These are phyloP conservation scores for Purpureocillium takamizusanense DNA, from an alignment of 2,329 filamentous ascomycete genomes.

Conservation along the genomic window DNA sequence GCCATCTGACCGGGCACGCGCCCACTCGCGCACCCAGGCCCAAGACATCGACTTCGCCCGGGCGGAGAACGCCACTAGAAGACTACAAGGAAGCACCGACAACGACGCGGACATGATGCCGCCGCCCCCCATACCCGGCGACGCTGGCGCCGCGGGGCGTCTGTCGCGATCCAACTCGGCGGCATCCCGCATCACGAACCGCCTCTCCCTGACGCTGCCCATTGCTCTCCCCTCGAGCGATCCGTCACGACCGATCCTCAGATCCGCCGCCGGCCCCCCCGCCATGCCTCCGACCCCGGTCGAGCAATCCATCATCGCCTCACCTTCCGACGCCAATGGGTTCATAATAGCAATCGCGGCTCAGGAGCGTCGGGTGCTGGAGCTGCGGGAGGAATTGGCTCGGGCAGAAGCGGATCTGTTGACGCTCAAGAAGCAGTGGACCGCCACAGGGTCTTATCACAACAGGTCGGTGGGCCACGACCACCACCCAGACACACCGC, in stretches of 20 bases:
- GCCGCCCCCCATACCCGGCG: constrained; percentile 26
- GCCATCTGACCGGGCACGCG: constrained; percentile 2
- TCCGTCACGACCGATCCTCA: constrained; percentile 42
- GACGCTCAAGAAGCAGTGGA: constrained; percentile 76
- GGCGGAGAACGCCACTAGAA: constrained; percentile 1
- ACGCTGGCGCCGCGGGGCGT: constrained; percentile 31
- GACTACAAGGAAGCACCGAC: neutral
- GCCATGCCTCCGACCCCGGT: constrained; percentile 43
- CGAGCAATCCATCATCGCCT: constrained; percentile 31
- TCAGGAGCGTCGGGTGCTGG: constrained; percentile 83
- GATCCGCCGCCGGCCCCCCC: constrained; percentile 21
- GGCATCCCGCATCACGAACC: constrained; percentile 44
- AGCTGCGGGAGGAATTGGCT: constrained; percentile 81
- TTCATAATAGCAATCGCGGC: constrained; percentile 86
- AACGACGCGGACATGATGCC: constrained; percentile 17
- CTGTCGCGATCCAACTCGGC: constrained; percentile 44
- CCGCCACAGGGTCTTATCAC: constrained; percentile 64
- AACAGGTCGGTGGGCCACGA: constrained; percentile 47
- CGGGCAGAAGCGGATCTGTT: constrained; percentile 71
- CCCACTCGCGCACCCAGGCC: no score
- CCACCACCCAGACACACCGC: constrained; percentile 3
- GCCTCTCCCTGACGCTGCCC: constrained; percentile 53
- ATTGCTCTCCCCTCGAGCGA: constrained; percentile 45
- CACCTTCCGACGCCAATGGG: constrained; percentile 48
- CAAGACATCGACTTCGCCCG: no score